These are phyloP conservation scores for Backusella australiensis DNA, from an alignment of 192 early-diverging fungal genomes.

Conservation along the genomic window DNA sequence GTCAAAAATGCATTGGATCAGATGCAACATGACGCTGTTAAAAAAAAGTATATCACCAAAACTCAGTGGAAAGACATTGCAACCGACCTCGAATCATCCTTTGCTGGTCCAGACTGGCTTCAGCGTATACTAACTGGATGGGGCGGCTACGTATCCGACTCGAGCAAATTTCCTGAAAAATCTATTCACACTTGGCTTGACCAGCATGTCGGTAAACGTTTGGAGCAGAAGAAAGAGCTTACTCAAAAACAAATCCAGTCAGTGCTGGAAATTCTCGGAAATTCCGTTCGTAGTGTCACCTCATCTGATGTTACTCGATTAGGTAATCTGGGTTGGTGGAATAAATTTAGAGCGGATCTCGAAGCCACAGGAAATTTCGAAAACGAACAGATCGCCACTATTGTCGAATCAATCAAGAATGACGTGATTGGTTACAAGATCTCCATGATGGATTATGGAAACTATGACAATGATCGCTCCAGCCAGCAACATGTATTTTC, in stretches of 20 bases:
- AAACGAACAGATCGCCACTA: background rate
- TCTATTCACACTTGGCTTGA: background rate
- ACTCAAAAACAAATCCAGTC: constrained; percentile 1
- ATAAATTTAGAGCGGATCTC: background rate
- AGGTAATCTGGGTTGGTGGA: background rate
- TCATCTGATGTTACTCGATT: background rate
- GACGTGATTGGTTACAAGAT: background rate
- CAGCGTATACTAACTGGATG: constrained; percentile 2
- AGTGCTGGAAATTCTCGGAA: background rate
- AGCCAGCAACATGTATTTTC: background rate
- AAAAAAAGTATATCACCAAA: constrained; percentile 22
- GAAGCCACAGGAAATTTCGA: background rate
- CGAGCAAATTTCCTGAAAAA: background rate
- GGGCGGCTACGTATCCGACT: background rate
- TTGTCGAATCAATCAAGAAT: background rate
- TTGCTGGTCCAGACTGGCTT: constrained; percentile 9
- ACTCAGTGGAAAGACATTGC: constrained; percentile 21
- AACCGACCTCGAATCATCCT: constrained; percentile 13
- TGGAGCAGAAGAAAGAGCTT: constrained; percentile 4
- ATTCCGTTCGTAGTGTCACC: background rate
- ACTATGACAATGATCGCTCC: background rate
- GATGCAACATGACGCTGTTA: constrained; percentile 6
- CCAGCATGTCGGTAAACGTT: background rate
- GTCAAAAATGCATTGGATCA: constrained; percentile 19
- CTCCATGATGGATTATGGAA: background rate